Evolutionary conservation across 305 asterid genomes (phyloP), one percentile per base, ranked within the genome.

Genomic region (Solanum hybrid): DNA sequence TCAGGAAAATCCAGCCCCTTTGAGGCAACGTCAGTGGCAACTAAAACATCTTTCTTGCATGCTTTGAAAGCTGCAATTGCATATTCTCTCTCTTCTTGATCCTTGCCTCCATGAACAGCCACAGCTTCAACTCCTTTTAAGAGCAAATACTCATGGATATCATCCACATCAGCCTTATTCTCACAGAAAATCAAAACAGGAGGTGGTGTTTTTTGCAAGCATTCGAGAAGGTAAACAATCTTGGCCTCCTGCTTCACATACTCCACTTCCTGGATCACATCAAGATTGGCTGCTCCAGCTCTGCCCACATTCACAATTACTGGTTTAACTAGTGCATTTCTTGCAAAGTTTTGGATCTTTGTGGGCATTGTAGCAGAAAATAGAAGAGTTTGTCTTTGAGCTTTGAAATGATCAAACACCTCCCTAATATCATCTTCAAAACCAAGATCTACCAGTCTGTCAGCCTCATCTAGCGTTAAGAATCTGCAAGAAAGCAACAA

Each of bases 341-440:
- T 92, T 45, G 99, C 98, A 75, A 96, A 96, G 87, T 93, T 96
- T 90, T 96, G 99, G 75, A 96, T 95, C 94, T 96, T 96, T n/a
- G 96, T 90, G 17, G 97, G 99, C 99, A 96, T 96, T 79, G 99
- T 96, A 72, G 99, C 98, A 10, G 99, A 96, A 92, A 96, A 96
- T 41, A 95, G 92, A 86, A 96, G 99, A 38, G 99, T 96, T 90
- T 95, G 99, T 27, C 99, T 90, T 93, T 96, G 99, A 73, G 95
- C 97, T 93, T 96, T 95, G 93, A 96, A 96, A 91, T 96, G 99
- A 92, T 96, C 99, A 79, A 95, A 96, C 29, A 96, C 98, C 93
- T 96, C 98, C 90, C 99, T 90, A 39, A 96, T 96, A 93, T 96
- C 99, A 65, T 95, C 99, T 92, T 96, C 99, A 37, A 96, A 96